Evolutionary conservation across 129 eudicot genomes (phyloP).

Genomic region (Helichrysum umbraculigerum): DNA sequence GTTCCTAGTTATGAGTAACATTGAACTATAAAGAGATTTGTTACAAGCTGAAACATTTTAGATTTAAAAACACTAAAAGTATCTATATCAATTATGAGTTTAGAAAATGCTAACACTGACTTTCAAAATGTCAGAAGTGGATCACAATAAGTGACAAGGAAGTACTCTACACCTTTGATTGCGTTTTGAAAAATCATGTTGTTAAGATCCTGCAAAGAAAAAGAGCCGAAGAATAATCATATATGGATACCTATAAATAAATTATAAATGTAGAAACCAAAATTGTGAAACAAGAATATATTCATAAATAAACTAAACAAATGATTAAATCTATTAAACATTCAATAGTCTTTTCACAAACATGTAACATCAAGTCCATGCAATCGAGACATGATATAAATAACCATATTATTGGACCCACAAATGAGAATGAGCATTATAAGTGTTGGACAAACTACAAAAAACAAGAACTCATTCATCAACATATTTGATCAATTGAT

Average conservation of each 20-base stretch:
- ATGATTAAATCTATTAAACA: neutral
- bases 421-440: neutral
- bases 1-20: constrained; percentile 2
- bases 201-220: constrained; percentile 70
- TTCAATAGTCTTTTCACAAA: neutral
- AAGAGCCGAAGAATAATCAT: constrained; percentile 7
- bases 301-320: neutral
- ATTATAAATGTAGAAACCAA: neutral
- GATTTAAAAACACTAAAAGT: constrained; percentile 3
- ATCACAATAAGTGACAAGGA: neutral
- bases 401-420: neutral
- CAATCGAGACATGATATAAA: neutral
- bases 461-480: constrained; percentile 8
- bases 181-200: constrained; percentile 62
- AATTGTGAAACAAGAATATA: neutral
- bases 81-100: neutral
- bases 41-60: constrained; percentile 3
- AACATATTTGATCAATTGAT: neutral
- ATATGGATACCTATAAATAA: neutral
- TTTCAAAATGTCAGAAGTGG: constrained; percentile 14
- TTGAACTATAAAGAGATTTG: neutral
- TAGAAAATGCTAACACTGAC: constrained; percentile 1
- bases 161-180: constrained; percentile 50
- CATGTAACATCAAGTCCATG: neutral
- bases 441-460: neutral